Evolutionary conservation across 2,329 filamentous ascomycete genomes (phyloP), one percentile per base, ranked within the genome.

Genomic region (Neonectria magnoliae): DNA sequence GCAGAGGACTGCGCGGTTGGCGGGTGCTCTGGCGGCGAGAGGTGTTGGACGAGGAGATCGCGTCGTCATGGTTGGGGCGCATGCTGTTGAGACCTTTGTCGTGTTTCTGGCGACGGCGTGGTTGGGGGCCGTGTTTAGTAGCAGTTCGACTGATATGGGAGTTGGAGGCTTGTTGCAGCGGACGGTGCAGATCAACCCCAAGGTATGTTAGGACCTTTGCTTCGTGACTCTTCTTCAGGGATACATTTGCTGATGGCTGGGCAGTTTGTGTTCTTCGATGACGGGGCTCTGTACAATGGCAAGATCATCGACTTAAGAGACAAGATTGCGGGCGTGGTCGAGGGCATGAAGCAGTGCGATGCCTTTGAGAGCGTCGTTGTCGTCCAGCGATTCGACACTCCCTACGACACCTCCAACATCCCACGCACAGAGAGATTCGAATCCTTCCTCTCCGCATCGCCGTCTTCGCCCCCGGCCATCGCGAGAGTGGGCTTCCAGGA

Each of bases 61-160:
- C 0, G 83, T 97, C 5, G 91, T 93, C 0, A 82, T 93, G 3
- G 91, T 96, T 2, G 91, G 89, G 1, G 89, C 89, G 25, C 94
- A 95, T 69, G 90, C 89, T 42, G 83, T 93, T 38, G 90, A 94
- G 76, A 94, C 93, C 0, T 80, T 94, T 60, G 81, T 89, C 2
- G 87, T 93, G 1, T 91, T 92, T 73, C 81, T 93, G 63, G 93
- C 91, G 0, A 85, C 88, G 0, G 87, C 86, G 1, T 89, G 90
- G 77, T 73, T 96, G 1, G 93, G 93, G 0, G 93, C 84, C 0
- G 76, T 97, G 1, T 96, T 96, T 76, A 92, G 88, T 69, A 91
- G 88, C 52, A 90, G 87, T 57, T 92, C 90, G 8, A 95, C 93
- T 0, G 93, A 97, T 77, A 96, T 96, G 90, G 93, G 93, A 0